Evolutionary conservation across 2,329 filamentous ascomycete species (phyloP), one percentile per base, ranked within the genome.

Genomic region (Ophiostoma novo-ulmi): DNA sequence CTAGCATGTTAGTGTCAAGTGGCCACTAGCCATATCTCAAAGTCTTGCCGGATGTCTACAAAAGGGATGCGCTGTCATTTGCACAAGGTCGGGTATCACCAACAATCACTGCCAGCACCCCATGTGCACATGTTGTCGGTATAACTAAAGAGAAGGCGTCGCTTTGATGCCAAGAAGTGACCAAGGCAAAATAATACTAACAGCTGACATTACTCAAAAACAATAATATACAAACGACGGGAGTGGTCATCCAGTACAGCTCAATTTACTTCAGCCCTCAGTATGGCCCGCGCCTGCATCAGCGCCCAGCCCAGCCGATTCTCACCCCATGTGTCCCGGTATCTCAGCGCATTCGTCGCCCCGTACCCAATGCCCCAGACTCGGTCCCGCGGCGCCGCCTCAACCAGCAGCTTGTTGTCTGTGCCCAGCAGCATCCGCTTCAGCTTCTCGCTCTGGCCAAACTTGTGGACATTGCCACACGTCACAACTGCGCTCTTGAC

Each of bases 361-460:
- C 75, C 79, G 74, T 86, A 90, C 6, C 89, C 89, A 65, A 91
- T 80, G 1, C 89, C 89, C 89, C 89, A 91, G 70, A 91, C 84
- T 5, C 81, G 76, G 79, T 91, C 89, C 71, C 77, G 81, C 13
- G 88, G 85, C 71, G 83, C 83, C 41, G 87, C 87, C 79, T 89
- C 88, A 1, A 90, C 86, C 31, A 91, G 75, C 77, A 89, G 84
- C 65, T 84, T 79, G 5, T 87, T 83, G 0, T 85, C 87, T 1
- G 89, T 91, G 8, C 76, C 81, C 63, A 91, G 77, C 73, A 92
- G 75, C 78, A 80, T 77, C 38, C 77, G 78, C 67, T 78, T 80
- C 74, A 90, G 76, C 20, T 79, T 79, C 48, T 31, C n/a, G n/a
- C 80, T 79, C 17, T 73, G 74, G 3, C 82, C 85, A 74, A 90